A percentile compares a stretch with the other conserved stretches of the same genome.
Conservation (phyloP, 164 flowering plant species). For the Magnolia sinica region DNA sequence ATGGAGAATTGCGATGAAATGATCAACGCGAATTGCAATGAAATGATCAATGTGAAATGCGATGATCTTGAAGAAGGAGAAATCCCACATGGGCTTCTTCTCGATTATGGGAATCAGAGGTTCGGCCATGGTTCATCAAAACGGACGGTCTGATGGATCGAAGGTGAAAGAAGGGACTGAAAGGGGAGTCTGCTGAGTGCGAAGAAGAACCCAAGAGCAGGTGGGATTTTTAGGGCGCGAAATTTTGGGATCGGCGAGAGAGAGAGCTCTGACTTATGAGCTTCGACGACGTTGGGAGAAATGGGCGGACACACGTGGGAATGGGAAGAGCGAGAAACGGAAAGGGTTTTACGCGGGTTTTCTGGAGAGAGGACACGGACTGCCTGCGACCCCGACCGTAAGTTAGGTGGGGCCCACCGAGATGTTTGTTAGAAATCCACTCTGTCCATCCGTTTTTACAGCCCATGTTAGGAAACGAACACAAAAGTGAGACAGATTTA, state of each 20-base stretch:
- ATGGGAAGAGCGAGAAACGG: background rate
- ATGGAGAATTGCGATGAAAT: no score
- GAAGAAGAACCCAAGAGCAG: background rate
- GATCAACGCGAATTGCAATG: no score
- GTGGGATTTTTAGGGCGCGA: background rate
- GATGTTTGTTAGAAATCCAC: background rate
- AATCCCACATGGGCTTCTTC: conserved; percentile 36
- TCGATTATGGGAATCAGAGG: conserved; percentile 12
- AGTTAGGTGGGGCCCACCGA: background rate
- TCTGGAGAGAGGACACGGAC: background rate
- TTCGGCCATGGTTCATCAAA: conserved; percentile 32
- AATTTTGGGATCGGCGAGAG: background rate
- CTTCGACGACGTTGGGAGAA: background rate
- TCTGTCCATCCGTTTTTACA: no score
- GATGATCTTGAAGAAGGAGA: no score
- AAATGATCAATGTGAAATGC: no score
- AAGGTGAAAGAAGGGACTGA: background rate
- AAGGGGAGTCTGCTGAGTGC: background rate
- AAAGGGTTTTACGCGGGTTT: background rate
- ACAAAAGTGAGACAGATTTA: no score
- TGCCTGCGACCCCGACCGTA: background rate
- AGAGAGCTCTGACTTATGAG: background rate
- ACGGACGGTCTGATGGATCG: background rate
- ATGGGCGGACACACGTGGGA: background rate
- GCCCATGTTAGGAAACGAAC: no score